phyloP scores from a whole-genome alignment of 805 yeast genomes.

The Ogataea siamensis region DNA sequence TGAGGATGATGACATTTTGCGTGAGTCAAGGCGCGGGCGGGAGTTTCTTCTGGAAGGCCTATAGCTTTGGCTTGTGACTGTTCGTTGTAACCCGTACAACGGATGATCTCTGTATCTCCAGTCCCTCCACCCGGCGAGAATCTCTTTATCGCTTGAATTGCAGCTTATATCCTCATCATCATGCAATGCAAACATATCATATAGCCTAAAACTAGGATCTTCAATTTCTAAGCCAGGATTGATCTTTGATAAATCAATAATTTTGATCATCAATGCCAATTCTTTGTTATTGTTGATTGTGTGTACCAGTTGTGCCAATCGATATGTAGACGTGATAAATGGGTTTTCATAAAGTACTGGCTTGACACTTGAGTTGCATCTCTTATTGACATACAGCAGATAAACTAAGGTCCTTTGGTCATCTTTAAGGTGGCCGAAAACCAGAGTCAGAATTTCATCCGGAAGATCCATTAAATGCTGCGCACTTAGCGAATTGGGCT shows the following conservation, averaged over 20 bases:
- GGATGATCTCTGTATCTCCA: conserved; percentile 82
- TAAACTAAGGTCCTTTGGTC: conserved; percentile 42
- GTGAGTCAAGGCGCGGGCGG: conserved; percentile 1
- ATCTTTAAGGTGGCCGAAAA: conserved; percentile 35
- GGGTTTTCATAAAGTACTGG: conserved; percentile 55
- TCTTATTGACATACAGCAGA: conserved; percentile 50
- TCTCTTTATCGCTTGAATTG: conserved; percentile 22
- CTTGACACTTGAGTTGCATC: conserved; percentile 51
- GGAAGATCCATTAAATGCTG: conserved; percentile 36
- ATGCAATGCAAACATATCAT: conserved; percentile 17
- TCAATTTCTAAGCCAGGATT: conserved; percentile 38
- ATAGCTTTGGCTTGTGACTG: background rate
- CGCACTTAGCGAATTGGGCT: conserved; percentile 9
- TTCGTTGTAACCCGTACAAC: conserved; percentile 39
- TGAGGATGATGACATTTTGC: conserved; percentile 19
- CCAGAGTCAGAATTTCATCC: conserved; percentile 39
- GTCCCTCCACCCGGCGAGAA: conserved; percentile 86
- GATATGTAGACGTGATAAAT: conserved; percentile 62
- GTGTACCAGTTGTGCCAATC: conserved; percentile 78
- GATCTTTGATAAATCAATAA: conserved; percentile 56
- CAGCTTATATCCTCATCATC: conserved; percentile 4
- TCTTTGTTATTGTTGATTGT: conserved; percentile 54
- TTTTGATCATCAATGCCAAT: conserved; percentile 55
- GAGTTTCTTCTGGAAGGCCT: conserved; percentile 7
- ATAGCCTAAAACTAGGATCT: conserved; percentile 15